Evolutionary conservation across 2,329 filamentous ascomycete species (phyloP).

Genomic region (Arthrobotrys musiformis): DNA sequence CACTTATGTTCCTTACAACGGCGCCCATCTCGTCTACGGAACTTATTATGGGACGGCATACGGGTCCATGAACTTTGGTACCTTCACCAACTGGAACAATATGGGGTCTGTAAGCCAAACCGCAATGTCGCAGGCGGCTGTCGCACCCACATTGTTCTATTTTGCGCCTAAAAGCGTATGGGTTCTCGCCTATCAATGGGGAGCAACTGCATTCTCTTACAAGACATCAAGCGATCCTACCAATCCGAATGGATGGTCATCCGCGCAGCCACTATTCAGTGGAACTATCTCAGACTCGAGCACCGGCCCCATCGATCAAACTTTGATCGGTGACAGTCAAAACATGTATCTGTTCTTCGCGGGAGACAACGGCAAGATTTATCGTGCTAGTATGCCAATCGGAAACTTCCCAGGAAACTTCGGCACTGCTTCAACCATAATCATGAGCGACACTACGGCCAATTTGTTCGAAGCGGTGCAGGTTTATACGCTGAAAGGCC

Average conservation of each 20-base stretch:
- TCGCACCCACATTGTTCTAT: slow-evolving; percentile 73
- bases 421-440: slow-evolving; percentile 66
- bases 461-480: slow-evolving; percentile 75
- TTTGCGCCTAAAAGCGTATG: slow-evolving; percentile 72
- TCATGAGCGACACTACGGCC: slow-evolving; percentile 68
- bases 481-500: slow-evolving; percentile 71
- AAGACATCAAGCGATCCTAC: slow-evolving; percentile 70
- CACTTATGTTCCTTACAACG: slow-evolving; percentile 69
- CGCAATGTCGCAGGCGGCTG: slow-evolving; percentile 65
- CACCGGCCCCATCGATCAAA: slow-evolving; percentile 72
- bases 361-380: slow-evolving; percentile 75
- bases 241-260: slow-evolving; percentile 70
- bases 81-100: slow-evolving; percentile 68
- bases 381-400: slow-evolving; percentile 73
- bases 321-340: slow-evolving; percentile 70
- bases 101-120: slow-evolving; percentile 69
- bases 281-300: slow-evolving; percentile 64
- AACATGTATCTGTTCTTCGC: slow-evolving; percentile 76
- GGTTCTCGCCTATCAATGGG: slow-evolving; percentile 76
- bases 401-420: slow-evolving; percentile 72
- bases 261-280: slow-evolving; percentile 68
- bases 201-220: slow-evolving; percentile 71
- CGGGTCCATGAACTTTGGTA: slow-evolving; percentile 71
- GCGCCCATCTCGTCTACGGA: slow-evolving; percentile 72
- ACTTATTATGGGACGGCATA: slow-evolving; percentile 66